Percentiles rank a stretch among this genome's conserved stretches.
These are phyloP conservation scores for Amorphotheca resinae DNA, from an alignment of 495 filamentous ascomycete species.

Conservation along the genomic window DNA sequence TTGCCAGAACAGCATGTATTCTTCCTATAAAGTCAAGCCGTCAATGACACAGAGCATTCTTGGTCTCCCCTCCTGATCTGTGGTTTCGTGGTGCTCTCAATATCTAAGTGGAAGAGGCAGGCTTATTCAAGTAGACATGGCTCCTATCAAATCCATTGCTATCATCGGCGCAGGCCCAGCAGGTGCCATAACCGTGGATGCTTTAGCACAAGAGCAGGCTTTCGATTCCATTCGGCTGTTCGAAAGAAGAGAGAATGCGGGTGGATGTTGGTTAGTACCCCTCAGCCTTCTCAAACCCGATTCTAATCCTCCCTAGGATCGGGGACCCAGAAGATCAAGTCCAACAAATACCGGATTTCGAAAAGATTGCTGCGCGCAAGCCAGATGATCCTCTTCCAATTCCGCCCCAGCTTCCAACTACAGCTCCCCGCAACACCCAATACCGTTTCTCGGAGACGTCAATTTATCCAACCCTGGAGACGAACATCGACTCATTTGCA, in stretches of 20 bases:
- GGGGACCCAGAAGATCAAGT: constrained; percentile 10
- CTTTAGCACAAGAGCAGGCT: constrained; percentile 39
- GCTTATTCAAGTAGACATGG: constrained; percentile 9
- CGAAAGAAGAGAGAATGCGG: constrained; percentile 43
- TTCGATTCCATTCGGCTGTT: constrained; percentile 48
- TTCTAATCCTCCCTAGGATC: constrained; percentile 11
- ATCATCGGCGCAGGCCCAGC: constrained; percentile 47
- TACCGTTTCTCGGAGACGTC: constrained; percentile 38
- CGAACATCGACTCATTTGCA: constrained; percentile 27
- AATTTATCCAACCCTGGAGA: constrained; percentile 32
- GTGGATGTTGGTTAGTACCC: constrained; percentile 44
- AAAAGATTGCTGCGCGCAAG: constrained; percentile 29
- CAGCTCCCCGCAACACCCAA: constrained; percentile 28
- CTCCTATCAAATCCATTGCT: constrained; percentile 36
- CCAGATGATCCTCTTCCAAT: constrained; percentile 37
- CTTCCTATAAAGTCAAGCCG: no score
- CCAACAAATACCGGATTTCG: constrained; percentile 25
- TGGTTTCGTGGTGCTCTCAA: no score
- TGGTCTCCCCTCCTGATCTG: no score
- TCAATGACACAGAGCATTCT: no score
- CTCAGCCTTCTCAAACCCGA: background rate
- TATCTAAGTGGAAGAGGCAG: no score
- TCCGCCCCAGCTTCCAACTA: constrained; percentile 33
- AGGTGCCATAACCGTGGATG: constrained; percentile 46
- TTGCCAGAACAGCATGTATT: no score